These are phyloP conservation scores for Pestalotiopsis sp. DNA, from an alignment of 2,329 filamentous ascomycete genomes.

Conservation along the genomic window DNA sequence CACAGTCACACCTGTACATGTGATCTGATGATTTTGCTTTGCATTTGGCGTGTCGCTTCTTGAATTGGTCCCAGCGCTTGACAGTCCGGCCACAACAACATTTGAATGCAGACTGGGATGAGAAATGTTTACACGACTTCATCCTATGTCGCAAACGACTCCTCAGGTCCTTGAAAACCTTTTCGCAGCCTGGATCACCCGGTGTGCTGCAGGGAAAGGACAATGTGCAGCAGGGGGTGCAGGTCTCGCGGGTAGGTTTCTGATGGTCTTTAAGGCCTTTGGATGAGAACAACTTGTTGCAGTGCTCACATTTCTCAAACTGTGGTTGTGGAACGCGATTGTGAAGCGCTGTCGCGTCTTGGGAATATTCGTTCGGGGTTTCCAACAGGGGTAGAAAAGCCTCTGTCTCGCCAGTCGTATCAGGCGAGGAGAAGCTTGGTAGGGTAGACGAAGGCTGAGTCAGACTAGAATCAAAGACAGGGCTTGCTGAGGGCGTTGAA, in stretches of 20 bases:
- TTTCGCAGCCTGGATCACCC: slow-evolving; percentile 32
- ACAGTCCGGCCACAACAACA: neutral
- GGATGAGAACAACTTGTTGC: neutral
- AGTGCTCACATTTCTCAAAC: neutral
- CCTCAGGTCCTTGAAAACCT: neutral
- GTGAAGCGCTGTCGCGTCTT: neutral
- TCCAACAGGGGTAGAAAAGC: neutral
- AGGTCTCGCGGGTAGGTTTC: slow-evolving; percentile 25
- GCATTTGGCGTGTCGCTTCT: neutral
- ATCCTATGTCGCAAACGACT: neutral
- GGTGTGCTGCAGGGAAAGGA: slow-evolving; percentile 30
- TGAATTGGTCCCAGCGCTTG: neutral
- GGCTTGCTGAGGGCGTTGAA: neutral
- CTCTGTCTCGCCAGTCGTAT: neutral
- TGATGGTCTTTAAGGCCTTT: neutral
- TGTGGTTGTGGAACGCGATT: neutral
- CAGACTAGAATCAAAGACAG: neutral
- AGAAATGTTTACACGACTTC: neutral
- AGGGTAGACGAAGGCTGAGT: neutral
- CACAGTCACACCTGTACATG: neutral
- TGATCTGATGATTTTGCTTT: neutral
- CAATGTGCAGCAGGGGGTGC: slow-evolving; percentile 38
- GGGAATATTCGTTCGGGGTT: neutral
- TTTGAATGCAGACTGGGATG: neutral
- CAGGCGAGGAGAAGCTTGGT: neutral